phyloP scores from a whole-genome alignment of 805 yeast species.

The Candida hispaniensis region DNA sequence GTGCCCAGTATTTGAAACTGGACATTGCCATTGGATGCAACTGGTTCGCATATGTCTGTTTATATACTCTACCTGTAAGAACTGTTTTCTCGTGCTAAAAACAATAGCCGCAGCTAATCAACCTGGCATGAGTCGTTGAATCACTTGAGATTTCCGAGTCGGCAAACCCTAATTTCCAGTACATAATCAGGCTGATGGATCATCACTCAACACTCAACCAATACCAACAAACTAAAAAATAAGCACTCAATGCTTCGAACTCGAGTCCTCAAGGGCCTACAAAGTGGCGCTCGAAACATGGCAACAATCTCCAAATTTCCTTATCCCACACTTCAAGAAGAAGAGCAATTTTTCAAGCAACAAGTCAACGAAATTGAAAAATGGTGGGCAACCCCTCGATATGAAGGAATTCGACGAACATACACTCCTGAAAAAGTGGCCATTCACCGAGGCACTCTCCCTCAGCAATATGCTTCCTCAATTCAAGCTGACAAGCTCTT shows the following conservation, averaged over 20 bases:
- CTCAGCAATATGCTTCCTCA: conserved; percentile 36
- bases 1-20: too few species aligned
- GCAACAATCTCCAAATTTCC: conserved; percentile 30
- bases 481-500: conserved; percentile 45
- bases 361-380: conserved; percentile 33
- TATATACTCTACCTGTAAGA: too few species aligned
- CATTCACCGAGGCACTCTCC: conserved; percentile 41
- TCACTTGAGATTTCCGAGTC: conserved; percentile 11
- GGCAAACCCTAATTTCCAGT: conserved; percentile 15
- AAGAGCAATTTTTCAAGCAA: conserved; percentile 25
- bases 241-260: conserved; percentile 8
- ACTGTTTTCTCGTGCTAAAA: too few species aligned
- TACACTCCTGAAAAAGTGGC: conserved; percentile 45
- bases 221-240: conserved; percentile 1
- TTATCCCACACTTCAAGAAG: conserved; percentile 29
- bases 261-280: conserved; percentile 9
- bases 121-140: too few species aligned
- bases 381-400: conserved; percentile 46
- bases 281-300: conserved; percentile 15
- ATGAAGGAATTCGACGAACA: conserved; percentile 38
- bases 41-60: too few species aligned
- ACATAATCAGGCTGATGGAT: too few species aligned
- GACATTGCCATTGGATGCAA: too few species aligned
- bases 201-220: too few species aligned
- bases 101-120: too few species aligned